Evolutionary conservation across 2,329 filamentous ascomycete genomes (phyloP).

Genomic region (Onygenales sp.): DNA sequence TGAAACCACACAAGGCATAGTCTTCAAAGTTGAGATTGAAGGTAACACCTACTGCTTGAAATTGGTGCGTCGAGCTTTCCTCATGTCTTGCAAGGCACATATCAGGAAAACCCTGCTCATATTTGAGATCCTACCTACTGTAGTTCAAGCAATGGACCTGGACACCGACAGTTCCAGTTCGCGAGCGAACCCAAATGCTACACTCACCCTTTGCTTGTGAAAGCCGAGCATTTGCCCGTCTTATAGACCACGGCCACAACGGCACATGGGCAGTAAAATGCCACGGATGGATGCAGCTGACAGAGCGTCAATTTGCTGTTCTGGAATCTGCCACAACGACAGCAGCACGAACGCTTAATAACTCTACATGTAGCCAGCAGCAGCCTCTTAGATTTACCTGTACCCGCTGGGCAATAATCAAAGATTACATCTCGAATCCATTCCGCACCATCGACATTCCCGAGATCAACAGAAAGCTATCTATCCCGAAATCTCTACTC

Average conservation of each 20-base stretch:
- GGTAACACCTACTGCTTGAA: neutral
- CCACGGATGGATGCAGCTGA: slow-evolving; percentile 1
- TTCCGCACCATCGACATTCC: neutral
- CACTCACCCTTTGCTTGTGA: neutral
- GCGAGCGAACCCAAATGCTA: neutral
- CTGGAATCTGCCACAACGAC: neutral
- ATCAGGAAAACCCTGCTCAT: neutral
- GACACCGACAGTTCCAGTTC: neutral
- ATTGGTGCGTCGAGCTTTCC: neutral
- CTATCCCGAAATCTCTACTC: neutral
- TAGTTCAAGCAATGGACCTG: neutral
- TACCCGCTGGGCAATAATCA: slow-evolving; percentile 1
- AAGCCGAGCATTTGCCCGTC: slow-evolving; percentile 1
- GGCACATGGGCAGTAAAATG: neutral
- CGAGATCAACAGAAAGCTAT: neutral
- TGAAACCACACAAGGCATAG: neutral
- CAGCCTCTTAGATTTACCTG: neutral
- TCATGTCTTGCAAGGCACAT: too few species aligned
- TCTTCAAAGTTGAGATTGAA: neutral
- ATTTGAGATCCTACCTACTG: neutral
- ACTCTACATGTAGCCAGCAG: too few species aligned
- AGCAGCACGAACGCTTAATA: neutral
- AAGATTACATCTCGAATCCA: neutral
- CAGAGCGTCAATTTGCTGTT: neutral
- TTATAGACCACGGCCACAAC: neutral